Evolutionary conservation across 192 early-diverging fungal genomes (phyloP).

Genomic region (Phycomyces blakesleeanus): DNA sequence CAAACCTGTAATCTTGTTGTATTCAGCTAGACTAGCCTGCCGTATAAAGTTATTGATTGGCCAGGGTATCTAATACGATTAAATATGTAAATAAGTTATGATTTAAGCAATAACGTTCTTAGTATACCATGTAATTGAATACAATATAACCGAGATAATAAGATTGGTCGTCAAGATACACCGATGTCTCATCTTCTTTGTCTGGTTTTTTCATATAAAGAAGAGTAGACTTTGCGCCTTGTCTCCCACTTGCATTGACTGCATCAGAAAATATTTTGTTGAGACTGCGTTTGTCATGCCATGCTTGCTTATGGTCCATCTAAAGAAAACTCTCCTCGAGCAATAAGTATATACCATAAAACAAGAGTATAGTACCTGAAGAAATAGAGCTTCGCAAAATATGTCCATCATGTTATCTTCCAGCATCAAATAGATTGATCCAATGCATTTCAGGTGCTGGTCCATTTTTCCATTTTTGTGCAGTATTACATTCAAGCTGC

Average conservation of each 20-base stretch:
- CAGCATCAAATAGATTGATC: constrained; percentile 37
- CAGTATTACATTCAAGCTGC: constrained; percentile 19
- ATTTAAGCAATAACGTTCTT: not conserved
- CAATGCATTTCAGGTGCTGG: constrained; percentile 26
- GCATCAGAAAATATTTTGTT: constrained; percentile 32
- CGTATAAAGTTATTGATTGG: constrained; percentile 37
- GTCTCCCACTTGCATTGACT: constrained; percentile 2
- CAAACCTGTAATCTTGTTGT: constrained; percentile 28
- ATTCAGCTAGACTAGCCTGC: constrained; percentile 11
- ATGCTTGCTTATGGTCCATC: constrained; percentile 37
- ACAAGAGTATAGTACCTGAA: constrained; percentile 6
- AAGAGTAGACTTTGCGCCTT: not conserved
- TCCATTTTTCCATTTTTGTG: constrained; percentile 20
- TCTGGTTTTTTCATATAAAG: constrained; percentile 16
- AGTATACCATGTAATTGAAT: constrained; percentile 12
- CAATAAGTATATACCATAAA: not conserved
- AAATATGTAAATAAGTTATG: no score
- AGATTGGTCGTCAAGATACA: not conserved
- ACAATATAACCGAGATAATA: constrained; percentile 4
- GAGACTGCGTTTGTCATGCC: constrained; percentile 33
- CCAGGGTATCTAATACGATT: constrained; percentile 38
- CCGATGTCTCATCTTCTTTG: not conserved
- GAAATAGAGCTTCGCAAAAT: constrained; percentile 34
- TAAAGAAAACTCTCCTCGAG: not conserved
- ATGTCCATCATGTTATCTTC: constrained; percentile 38